These are phyloP conservation scores for Bruguiera sexangula DNA, from an alignment of 345 rosid genomes.

Conservation along the genomic window DNA sequence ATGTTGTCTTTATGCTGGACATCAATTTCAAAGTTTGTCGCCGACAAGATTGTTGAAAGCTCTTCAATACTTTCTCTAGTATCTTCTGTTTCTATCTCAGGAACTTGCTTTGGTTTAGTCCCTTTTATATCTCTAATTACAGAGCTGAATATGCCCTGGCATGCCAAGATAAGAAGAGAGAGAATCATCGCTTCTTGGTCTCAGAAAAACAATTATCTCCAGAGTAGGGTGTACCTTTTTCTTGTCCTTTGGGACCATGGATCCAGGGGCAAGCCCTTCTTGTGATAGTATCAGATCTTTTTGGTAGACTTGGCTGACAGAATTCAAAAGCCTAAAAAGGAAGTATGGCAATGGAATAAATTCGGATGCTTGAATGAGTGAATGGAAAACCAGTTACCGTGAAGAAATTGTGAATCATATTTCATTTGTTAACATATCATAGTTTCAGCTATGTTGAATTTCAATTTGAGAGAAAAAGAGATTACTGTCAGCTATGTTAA, in stretches of 20 bases:
- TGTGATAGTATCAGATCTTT: slow-evolving; percentile 37
- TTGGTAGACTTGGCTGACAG: slow-evolving; percentile 51
- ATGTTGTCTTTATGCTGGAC: slow-evolving; percentile 27
- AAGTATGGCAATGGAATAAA: not conserved
- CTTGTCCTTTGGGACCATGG: slow-evolving; percentile 57
- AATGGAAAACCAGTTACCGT: not conserved
- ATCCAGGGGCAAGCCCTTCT: slow-evolving; percentile 34
- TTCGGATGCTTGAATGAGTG: not conserved
- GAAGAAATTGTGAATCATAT: not conserved
- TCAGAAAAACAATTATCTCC: not conserved
- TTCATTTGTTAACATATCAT: not conserved
- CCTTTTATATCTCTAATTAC: slow-evolving; percentile 58
- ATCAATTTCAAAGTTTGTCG: slow-evolving; percentile 49
- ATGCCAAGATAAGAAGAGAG: slow-evolving; percentile 12
- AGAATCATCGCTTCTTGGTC: not conserved
- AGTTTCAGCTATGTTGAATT: not conserved
- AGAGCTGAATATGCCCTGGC: slow-evolving; percentile 82
- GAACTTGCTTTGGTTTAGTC: slow-evolving; percentile 48
- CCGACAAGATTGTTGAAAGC: slow-evolving; percentile 50
- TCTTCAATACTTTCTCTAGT: slow-evolving; percentile 62
- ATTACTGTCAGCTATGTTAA: not conserved
- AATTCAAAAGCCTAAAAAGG: slow-evolving; percentile 51
- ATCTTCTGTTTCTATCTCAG: slow-evolving; percentile 59
- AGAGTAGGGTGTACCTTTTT: slow-evolving; percentile 46
- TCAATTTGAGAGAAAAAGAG: not conserved